Percentiles rank a stretch among this genome's conserved stretches.
Evolutionary conservation across 164 flowering plant species (phyloP).

Genomic region (Hamamelis virginiana): DNA sequence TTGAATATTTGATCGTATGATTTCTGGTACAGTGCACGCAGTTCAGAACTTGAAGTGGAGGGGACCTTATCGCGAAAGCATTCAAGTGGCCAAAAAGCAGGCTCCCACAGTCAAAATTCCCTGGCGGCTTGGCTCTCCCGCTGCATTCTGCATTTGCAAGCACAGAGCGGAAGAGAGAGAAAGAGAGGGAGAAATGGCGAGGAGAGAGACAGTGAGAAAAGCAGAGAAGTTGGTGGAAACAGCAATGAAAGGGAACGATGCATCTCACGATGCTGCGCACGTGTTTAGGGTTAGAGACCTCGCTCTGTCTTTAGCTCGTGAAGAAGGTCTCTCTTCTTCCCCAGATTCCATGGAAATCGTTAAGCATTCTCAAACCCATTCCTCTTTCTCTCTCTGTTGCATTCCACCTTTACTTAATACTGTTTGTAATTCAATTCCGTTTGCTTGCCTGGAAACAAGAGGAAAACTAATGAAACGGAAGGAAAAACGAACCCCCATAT

Average conservation of each 20-base stretch:
- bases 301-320: constrained; percentile 78
- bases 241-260: constrained; percentile 75
- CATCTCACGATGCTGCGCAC: constrained; percentile 84
- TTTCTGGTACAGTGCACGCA: too few relatives aligned
- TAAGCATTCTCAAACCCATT: constrained; percentile 1
- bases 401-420: too few relatives aligned
- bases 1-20: too few relatives aligned
- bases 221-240: constrained; percentile 73
- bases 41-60: too few relatives aligned
- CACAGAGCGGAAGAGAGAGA: constrained; percentile 7
- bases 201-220: constrained; percentile 37
- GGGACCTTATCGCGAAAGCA: too few relatives aligned
- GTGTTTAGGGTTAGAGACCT: constrained; percentile 81
- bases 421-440: too few relatives aligned
- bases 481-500: too few relatives aligned
- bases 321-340: constrained; percentile 69
- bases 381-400: background rate
- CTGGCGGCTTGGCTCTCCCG: too few relatives aligned
- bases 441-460: too few relatives aligned
- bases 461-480: too few relatives aligned
- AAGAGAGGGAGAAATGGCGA: constrained; percentile 23
- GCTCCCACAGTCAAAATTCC: too few relatives aligned
- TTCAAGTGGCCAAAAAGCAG: too few relatives aligned
- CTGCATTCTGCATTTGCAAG: background rate
- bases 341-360: constrained; percentile 61